Evolutionary conservation across 306 rosid genomes (phyloP).

Genomic region (Cucurbita maxima): DNA sequence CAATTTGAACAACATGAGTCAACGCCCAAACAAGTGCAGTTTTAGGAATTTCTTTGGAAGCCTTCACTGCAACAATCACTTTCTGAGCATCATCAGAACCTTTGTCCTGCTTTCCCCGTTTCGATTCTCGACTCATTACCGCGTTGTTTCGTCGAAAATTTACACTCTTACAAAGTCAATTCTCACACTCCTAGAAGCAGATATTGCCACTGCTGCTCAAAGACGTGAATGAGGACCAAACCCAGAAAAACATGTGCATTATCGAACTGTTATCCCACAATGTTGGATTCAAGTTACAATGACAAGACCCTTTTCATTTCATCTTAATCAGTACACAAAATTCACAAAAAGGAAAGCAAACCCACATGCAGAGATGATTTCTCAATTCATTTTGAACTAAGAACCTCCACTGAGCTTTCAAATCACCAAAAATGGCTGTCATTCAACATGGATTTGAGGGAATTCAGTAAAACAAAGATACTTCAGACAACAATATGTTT

Average conservation of each 20-base stretch:
- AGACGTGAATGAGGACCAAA: slow-evolving; percentile 6
- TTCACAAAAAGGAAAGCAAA: slow-evolving; percentile 14
- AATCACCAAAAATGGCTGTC: slow-evolving; percentile 18
- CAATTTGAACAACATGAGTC: slow-evolving; percentile 97
- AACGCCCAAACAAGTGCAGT: slow-evolving; percentile 92
- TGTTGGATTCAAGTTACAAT: slow-evolving; percentile 15
- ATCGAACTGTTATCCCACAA: slow-evolving; percentile 25
- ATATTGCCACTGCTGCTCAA: slow-evolving; percentile 1
- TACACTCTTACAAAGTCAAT: slow-evolving; percentile 12
- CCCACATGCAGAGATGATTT: slow-evolving; percentile 8
- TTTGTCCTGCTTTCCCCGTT: slow-evolving; percentile 65
- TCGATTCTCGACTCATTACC: slow-evolving; percentile 61
- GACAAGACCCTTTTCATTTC: slow-evolving; percentile 25
- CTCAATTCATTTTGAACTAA: not conserved
- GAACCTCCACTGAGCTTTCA: slow-evolving; percentile 26
- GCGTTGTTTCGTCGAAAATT: not conserved
- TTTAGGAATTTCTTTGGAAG: slow-evolving; percentile 79
- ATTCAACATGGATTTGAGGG: not conserved
- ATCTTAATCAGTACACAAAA: not conserved
- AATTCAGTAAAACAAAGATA: slow-evolving; percentile 12
- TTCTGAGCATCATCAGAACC: slow-evolving; percentile 65
- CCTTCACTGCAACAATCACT: slow-evolving; percentile 92
- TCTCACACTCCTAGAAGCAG: slow-evolving; percentile 28
- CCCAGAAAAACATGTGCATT: slow-evolving; percentile 16
- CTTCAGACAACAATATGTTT: slow-evolving; percentile 27